Evolutionary conservation across 176 grass and related monocot species (phyloP).

Genomic region (barley (Hordeum vulgare)): DNA sequence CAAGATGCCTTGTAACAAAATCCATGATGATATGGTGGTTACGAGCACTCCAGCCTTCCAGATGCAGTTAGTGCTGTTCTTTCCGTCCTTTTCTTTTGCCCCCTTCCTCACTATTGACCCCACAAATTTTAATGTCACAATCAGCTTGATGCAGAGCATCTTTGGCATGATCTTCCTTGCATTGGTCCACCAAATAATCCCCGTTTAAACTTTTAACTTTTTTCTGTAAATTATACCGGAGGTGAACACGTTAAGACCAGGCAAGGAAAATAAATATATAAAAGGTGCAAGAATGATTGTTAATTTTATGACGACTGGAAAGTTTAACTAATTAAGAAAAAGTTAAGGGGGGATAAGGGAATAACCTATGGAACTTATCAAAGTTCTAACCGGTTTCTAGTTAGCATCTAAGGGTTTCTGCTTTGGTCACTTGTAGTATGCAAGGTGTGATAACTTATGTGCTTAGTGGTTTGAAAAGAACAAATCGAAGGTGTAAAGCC

Average conservation of each 20-base stretch:
- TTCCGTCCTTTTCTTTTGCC: conserved; percentile 23
- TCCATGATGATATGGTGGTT: conserved; percentile 40
- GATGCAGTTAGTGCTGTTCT: conserved; percentile 63
- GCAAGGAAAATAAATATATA: conserved; percentile 14
- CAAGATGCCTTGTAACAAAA: conserved; percentile 47
- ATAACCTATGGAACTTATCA: conserved; percentile 51
- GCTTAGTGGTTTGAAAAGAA: conserved; percentile 18
- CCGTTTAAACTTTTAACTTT: conserved; percentile 31
- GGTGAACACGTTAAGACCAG: conserved; percentile 6
- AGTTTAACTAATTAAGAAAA: conserved; percentile 32
- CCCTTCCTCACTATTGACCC: conserved; percentile 25
- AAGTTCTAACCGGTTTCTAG: conserved; percentile 22
- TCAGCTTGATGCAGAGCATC: conserved; percentile 59
- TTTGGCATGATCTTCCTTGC: conserved; percentile 55
- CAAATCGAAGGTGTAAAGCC: conserved; percentile 21
- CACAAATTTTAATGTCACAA: conserved; percentile 51
- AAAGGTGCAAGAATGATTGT: conserved; percentile 26
- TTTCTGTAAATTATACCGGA: conserved; percentile 25
- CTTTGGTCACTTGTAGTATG: conserved; percentile 20
- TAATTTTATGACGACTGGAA: conserved; percentile 17
- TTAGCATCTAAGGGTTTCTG: conserved; percentile 31
- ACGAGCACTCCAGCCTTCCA: conserved; percentile 42
- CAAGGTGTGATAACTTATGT: conserved; percentile 27
- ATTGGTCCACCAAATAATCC: conserved; percentile 39
- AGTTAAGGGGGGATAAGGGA: conserved; percentile 35